These are phyloP conservation scores for Scleroderma citrinum DNA, from an alignment of 768 basidiomycete species.

Conservation along the genomic window DNA sequence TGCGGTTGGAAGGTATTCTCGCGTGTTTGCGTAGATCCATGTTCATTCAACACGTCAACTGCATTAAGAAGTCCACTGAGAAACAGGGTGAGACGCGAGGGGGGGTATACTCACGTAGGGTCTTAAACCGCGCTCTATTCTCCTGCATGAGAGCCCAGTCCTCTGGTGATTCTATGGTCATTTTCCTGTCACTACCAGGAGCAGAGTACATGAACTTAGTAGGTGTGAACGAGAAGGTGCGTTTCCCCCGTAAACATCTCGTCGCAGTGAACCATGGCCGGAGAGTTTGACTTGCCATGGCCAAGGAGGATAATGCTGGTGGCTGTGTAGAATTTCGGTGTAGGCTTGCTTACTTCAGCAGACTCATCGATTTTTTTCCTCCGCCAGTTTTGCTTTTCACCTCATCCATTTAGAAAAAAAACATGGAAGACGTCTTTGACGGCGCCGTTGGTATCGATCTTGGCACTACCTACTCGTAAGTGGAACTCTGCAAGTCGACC, in stretches of 20 bases:
- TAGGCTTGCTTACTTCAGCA: slow-evolving; percentile 49
- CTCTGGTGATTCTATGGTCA: slow-evolving; percentile 39
- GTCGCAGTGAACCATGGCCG: slow-evolving; percentile 17
- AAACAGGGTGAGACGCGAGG: slow-evolving; percentile 6
- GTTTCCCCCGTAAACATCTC: slow-evolving; percentile 16
- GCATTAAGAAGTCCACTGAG: slow-evolving; percentile 7
- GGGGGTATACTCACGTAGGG: slow-evolving; percentile 42
- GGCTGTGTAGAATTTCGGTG: slow-evolving; percentile 28
- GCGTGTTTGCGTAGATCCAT: slow-evolving; percentile 74
- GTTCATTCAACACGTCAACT: slow-evolving; percentile 60
- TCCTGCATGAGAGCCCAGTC: slow-evolving; percentile 66
- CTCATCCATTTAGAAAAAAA: slow-evolving; percentile 53
- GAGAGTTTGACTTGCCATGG: slow-evolving; percentile 24
- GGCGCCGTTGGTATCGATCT: slow-evolving; percentile 97
- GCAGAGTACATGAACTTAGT: slow-evolving; percentile 25
- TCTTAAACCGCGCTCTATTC: slow-evolving; percentile 48
- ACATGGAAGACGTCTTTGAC: slow-evolving; percentile 92
- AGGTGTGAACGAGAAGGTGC: neutral
- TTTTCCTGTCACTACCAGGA: slow-evolving; percentile 17
- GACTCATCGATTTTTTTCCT: slow-evolving; percentile 36
- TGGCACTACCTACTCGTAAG: slow-evolving; percentile 95
- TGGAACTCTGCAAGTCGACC: slow-evolving; percentile 15
- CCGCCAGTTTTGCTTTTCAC: slow-evolving; percentile 28
- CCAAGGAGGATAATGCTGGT: slow-evolving; percentile 11
- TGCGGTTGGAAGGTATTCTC: slow-evolving; percentile 70